phyloP scores from a whole-genome alignment of 257 asterid species.

The Solanum rostratum region DNA sequence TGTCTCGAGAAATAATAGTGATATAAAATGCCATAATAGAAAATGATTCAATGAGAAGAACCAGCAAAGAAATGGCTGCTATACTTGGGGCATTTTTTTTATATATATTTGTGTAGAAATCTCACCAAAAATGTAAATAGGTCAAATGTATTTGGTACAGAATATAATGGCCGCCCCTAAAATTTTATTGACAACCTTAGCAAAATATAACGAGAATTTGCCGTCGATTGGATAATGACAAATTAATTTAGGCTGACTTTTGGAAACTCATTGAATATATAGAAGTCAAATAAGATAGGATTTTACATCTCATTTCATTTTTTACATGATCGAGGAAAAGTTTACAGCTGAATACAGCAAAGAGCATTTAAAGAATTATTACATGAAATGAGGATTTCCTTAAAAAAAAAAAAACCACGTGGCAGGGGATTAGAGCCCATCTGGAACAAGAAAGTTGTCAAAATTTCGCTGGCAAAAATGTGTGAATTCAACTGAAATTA shows the following conservation, averaged over 20 bases:
- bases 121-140: neutral
- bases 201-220: neutral
- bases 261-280: neutral
- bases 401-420: constrained; percentile 19
- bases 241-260: neutral
- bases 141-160: neutral
- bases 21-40: neutral
- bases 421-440: constrained; percentile 19
- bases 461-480: constrained; percentile 1
- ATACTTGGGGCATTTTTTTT: neutral
- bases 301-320: constrained; percentile 21
- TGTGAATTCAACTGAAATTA: constrained; percentile 9
- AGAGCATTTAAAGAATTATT: neutral
- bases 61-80: neutral
- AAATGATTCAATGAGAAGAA: neutral
- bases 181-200: neutral
- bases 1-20: neutral
- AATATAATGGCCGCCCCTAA: neutral
- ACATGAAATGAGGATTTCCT: neutral
- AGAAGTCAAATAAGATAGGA: constrained; percentile 11
- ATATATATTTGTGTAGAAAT: neutral
- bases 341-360: constrained; percentile 9
- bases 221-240: neutral
- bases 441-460: constrained; percentile 5
- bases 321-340: constrained; percentile 9